Evolutionary conservation across 768 basidiomycete genomes (phyloP), one percentile per base, ranked within the genome.

Genomic region (Phanerochaete sordida): DNA sequence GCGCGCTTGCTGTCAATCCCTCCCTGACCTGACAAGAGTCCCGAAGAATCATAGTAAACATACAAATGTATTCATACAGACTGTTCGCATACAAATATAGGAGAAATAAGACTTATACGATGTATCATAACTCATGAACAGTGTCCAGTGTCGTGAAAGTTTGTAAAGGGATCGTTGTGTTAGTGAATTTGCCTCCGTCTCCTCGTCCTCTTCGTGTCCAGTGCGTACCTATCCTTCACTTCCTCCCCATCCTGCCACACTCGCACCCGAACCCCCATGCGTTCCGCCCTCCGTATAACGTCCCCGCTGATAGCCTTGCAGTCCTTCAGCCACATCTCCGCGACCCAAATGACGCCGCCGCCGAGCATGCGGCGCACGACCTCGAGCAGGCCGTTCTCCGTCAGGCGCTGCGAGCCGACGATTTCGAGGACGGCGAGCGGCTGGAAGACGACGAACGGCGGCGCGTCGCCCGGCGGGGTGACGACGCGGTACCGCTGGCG

Each of bases 1-100:
- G 90, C 0, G 90, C 82, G 69, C 56, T 83, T 1, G 80, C 87
- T 15, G 88, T 91, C 43, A 93, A 93, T 68, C 91, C 91, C 31
- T 75, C 85, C 1, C 74, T 69, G 3, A 60, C 69, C 23, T 83
- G 64, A 77, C 44, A 35, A 24, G 37, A 53, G 9, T 58, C 43
- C 39, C 27, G 7, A 54, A 1, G 5, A 49, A 51, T 30, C 57
- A 6, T n/a, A 28, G 24, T 12, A 48, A 19, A 6, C 23, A 26
- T 48, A 6, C 13, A 6, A 35, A 43, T 43, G 39, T 43, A 43
- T 43, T 43, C 39, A 43, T 43, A 43, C 39, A 43, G 19, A 4
- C 4, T 35, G 19, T 43, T 43, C 4, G 19, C 39, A 43, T 59
- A 59, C 49, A 51, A 43, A 43, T 54, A 54, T 15, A 15, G 24